A percentile compares a stretch with the other conserved stretches of the same genome.
Conservation (phyloP, 2,329 filamentous ascomycete species). For the Emmonsiellopsis sp. region DNA sequence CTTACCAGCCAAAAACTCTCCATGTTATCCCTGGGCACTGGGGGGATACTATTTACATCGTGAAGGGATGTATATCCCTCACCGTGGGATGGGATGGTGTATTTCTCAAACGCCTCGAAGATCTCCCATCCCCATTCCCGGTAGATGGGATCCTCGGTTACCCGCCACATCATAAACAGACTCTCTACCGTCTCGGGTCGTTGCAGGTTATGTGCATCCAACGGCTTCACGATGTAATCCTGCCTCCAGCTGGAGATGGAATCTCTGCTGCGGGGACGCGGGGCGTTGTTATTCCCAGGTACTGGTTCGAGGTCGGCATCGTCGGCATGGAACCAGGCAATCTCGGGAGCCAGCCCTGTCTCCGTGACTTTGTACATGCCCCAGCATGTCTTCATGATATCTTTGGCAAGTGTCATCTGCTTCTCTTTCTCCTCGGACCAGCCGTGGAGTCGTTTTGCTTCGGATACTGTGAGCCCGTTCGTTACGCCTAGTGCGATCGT, state of each 20-base stretch:
- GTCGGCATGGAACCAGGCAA: constrained; percentile 76
- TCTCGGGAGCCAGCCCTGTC: constrained; percentile 89
- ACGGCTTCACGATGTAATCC: constrained; percentile 70
- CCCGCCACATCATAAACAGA: constrained; percentile 96
- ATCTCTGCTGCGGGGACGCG: constrained; percentile 17
- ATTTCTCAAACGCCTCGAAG: constrained; percentile 82
- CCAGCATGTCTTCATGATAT: constrained; percentile 96
- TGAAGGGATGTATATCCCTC: constrained; percentile 70
- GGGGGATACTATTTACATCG: constrained; percentile 65
- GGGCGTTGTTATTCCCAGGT: constrained; percentile 21
- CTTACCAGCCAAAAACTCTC: constrained; percentile 84
- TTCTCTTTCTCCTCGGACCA: constrained; percentile 77
- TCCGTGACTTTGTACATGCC: constrained; percentile 88
- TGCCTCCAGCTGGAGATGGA: constrained; percentile 51
- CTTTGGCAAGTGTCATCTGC: constrained; percentile 76
- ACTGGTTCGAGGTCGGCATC: constrained; percentile 24
- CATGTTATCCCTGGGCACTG: constrained; percentile 76
- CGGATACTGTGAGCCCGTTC: constrained; percentile 62
- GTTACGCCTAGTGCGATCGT: constrained; percentile 88
- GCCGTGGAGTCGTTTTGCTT: constrained; percentile 60
- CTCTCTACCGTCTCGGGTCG: constrained; percentile 92
- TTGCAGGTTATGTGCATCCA: constrained; percentile 88
- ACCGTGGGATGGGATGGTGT: constrained; percentile 46
- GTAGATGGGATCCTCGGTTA: constrained; percentile 82
- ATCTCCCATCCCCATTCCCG: constrained; percentile 98